Conservation (phyloP, 176 grass and related monocot genomes). For the Carex scoparia region DNA sequence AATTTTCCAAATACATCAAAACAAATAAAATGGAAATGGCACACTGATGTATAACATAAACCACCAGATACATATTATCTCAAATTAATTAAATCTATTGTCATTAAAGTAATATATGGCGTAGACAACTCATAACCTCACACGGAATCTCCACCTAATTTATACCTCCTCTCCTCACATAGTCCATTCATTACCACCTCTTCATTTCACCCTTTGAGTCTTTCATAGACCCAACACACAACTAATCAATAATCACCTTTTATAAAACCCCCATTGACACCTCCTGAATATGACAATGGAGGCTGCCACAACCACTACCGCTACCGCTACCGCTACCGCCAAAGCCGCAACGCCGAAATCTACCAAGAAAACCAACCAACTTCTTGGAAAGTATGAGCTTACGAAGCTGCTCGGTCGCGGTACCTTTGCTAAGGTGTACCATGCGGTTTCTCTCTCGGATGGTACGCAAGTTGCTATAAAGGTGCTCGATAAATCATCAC, state of each 20-base stretch:
- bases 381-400: conserved; percentile 76
- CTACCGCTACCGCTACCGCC: conserved; percentile 6
- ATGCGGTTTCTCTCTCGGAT: conserved; percentile 40
- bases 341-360: conserved; percentile 28
- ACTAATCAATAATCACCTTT: too few species aligned
- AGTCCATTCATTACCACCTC: not conserved
- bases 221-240: not conserved
- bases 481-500: conserved; percentile 63
- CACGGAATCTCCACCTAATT: conserved; percentile 17
- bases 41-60: not conserved
- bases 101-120: not conserved
- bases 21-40: not conserved
- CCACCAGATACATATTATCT: not conserved
- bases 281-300: not conserved
- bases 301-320: not conserved
- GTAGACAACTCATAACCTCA: not conserved
- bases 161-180: not conserved
- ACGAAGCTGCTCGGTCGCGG: conserved; percentile 59
- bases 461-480: conserved; percentile 59
- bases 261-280: not conserved
- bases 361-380: conserved; percentile 14
- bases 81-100: not conserved
- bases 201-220: not conserved
- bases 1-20: not conserved
- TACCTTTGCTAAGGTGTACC: conserved; percentile 90